Percentiles rank a stretch among this genome's conserved stretches.
Evolutionary conservation across 495 filamentous ascomycete species (phyloP).

Genomic region (Pseudevernia furfuracea): DNA sequence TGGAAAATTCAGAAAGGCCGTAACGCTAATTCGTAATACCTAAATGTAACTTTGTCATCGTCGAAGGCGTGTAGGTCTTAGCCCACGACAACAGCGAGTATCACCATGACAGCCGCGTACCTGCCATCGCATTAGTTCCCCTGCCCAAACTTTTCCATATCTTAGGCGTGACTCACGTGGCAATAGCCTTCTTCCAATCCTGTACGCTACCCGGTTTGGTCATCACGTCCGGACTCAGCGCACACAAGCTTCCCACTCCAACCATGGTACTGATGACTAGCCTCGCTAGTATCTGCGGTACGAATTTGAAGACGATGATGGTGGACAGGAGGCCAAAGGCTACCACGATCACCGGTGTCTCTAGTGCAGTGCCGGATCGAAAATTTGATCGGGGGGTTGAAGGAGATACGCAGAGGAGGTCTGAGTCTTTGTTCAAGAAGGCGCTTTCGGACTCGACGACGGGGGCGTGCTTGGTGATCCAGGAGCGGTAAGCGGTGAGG

Average conservation of each 20-base stretch:
- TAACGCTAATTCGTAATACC: not conserved
- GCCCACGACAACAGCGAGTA: constrained; percentile 23
- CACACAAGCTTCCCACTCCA: constrained; percentile 17
- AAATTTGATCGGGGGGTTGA: not conserved
- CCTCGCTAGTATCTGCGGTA: constrained; percentile 32
- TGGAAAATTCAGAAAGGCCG: not conserved
- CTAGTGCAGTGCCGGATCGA: constrained; percentile 24
- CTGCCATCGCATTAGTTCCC: not conserved
- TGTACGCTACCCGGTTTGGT: constrained; percentile 3
- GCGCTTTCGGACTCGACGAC: constrained; percentile 58
- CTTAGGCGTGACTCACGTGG: constrained; percentile 1
- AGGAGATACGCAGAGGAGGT: constrained; percentile 53
- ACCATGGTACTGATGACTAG: constrained; percentile 25
- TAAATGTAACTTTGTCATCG: not conserved
- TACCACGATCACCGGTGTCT: constrained; percentile 43
- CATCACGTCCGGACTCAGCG: constrained; percentile 20
- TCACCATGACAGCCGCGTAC: constrained; percentile 22
- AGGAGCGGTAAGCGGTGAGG: constrained; percentile 56
- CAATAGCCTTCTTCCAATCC: constrained; percentile 14
- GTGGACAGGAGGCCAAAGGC: constrained; percentile 50
- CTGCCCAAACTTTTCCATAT: not conserved
- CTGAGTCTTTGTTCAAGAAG: constrained; percentile 58
- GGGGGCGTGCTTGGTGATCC: constrained; percentile 54
- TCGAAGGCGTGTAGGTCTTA: not conserved
- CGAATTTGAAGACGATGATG: constrained; percentile 49